Evolutionary conservation across 2,329 filamentous ascomycete species (phyloP), one percentile per base, ranked within the genome.

Genomic region (Immersiporthe knoxdaviesiana): DNA sequence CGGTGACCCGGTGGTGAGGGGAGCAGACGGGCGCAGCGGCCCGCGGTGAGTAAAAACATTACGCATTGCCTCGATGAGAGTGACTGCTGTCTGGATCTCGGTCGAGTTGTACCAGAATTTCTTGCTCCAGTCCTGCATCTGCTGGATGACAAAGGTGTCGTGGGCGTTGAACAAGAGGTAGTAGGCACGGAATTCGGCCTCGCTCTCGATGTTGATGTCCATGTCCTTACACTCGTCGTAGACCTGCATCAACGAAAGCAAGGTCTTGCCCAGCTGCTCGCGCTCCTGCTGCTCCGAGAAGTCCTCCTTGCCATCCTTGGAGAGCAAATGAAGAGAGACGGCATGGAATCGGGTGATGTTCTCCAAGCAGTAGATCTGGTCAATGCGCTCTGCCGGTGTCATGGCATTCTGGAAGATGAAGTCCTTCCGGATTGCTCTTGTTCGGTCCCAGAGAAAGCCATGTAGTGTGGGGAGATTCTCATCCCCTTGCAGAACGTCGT

Each of bases 221-320:
- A 87, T 84, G n/a, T 84, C 82, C 58, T 84, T 84, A 75, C 88
- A 90, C 73, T 90, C 87, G 72, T 91, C 88, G 74, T 92, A 92
- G 1, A 89, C 82, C 72, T 91, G 87, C 68, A 88, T 86, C 18
- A 92, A 80, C 1, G 90, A 91, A 18, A 91, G 81, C 4, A 92
- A 79, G 0, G 89, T 85, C 74, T 91, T 90, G 50, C 87, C 85
- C 21, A 92, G 82, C 75, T 91, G 90, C 75, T 91, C 89, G 32
- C 88, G 81, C 76, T 92, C 90, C 74, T 91, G 89, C 72, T 90
- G 88, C 73, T 90, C 87, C 5, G 87, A 87, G 73, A 90, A 91
- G 68, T 87, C 87, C 0, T 84, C 83, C 61, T 87, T 83, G 12
- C 84, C 87, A 24, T 84, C 81, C 67, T 84, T 82, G 0, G 88